Evolutionary conservation across 441 rosid genomes (phyloP), one percentile per base, ranked within the genome.

Genomic region (Lepidium campestre): DNA sequence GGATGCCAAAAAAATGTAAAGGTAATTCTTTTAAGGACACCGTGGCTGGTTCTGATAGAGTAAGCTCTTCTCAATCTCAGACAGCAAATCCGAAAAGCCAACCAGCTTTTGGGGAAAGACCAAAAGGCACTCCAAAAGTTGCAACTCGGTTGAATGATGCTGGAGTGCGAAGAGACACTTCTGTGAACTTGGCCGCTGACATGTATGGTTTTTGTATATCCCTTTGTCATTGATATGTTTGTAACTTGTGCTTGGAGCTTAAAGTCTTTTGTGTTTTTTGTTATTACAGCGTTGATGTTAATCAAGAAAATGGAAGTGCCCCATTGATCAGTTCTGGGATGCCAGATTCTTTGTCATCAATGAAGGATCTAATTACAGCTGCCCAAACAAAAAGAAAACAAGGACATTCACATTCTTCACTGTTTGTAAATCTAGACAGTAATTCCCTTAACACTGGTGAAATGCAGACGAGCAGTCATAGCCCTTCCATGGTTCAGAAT

Each of bases 301-400:
- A 50, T 64, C 65, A 78, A 54, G 94, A 85, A 77, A 89, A 80
- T 56, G 77, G 77, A 71, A 65, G 55, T 60, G 63, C 67, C 60
- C 79, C 76, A 25, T 57, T 81, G 65, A 53, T 60, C 37, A 82
- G 72, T 70, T 75, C 86, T 62, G 85, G 69, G 75, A 83, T 84
- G 57, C 79, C 85, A 34, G 95, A 90, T 71, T 83, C 95, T 52
- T 77, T 68, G 62, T 47, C 68, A 39, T 87, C 98, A 47, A 84
- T 96, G 96, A 90, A 89, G 87, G 74, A 84, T 83, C 89, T 96
- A 56, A 89, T 93, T 77, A 97, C 99, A 37, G 96, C 93, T 58
- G 98, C 98, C 48, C 98, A 85, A 73, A 98, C 94, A 55, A 96
- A 96, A 82, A 85, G 97, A 79, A 86, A 72, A 79, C 82, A 80